Percentiles rank a stretch among this genome's conserved stretches.
These are phyloP conservation scores for Dendrobium chrysotoxum DNA, from an alignment of 106 monocot genomes.

Conservation along the genomic window DNA sequence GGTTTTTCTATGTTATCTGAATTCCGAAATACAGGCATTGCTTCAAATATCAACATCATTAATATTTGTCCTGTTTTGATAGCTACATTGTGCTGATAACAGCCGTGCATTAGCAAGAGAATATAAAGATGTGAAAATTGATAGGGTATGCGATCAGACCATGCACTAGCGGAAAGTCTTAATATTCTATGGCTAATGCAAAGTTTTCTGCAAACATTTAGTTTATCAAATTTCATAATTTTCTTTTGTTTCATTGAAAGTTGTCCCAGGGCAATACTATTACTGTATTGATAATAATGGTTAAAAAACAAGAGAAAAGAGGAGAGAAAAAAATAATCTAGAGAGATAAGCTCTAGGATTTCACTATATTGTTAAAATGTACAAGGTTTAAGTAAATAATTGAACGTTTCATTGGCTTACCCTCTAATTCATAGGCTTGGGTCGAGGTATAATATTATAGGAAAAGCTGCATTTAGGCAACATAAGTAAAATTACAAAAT, in stretches of 20 bases:
- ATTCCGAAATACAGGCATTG: not conserved
- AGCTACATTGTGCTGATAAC: slow-evolving; percentile 94
- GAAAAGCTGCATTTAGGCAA: no score
- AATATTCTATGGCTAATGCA: slow-evolving; percentile 74
- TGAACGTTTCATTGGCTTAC: no score
- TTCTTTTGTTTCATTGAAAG: not conserved
- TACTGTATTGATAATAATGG: no score
- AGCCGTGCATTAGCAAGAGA: slow-evolving; percentile 80
- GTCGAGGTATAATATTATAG: no score
- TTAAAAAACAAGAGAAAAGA: no score
- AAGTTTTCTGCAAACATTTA: slow-evolving; percentile 37
- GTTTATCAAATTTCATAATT: not conserved
- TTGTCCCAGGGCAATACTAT: not conserved
- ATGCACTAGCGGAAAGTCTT: slow-evolving; percentile 88
- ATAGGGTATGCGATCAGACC: slow-evolving; percentile 88
- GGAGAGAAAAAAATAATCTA: no score
- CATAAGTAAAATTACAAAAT: no score
- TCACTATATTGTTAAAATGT: no score
- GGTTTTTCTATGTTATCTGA: not conserved
- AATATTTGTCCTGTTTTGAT: slow-evolving; percentile 12
- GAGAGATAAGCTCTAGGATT: no score
- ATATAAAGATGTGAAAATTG: slow-evolving; percentile 91
- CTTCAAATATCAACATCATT: not conserved
- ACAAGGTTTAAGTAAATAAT: no score
- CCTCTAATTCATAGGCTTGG: no score